Conservation (phyloP, 371 early-diverging fungal genomes). For the Dichotomocladium elegans region DNA sequence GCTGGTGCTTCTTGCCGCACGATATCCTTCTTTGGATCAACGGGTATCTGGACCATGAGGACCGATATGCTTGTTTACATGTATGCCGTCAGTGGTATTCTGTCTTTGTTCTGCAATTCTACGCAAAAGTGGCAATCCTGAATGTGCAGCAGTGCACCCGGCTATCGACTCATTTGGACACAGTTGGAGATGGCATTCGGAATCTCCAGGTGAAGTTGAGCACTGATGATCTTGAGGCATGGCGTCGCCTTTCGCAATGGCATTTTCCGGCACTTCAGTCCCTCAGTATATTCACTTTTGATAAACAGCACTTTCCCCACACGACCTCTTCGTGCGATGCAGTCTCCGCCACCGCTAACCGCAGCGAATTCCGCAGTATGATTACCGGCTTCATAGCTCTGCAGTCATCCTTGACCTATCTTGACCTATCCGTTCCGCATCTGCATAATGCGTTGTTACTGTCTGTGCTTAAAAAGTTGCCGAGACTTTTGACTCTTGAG, state of each 20-base stretch:
- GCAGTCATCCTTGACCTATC: neutral
- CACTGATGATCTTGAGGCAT: slow-evolving; percentile 2
- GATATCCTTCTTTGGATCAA: slow-evolving; percentile 4
- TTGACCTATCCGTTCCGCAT: slow-evolving; percentile 1
- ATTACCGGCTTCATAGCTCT: neutral
- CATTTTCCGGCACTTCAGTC: neutral
- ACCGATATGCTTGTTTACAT: slow-evolving; percentile 8
- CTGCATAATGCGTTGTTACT: neutral
- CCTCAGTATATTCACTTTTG: neutral
- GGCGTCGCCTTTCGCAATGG: neutral
- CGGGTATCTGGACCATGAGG: slow-evolving; percentile 1
- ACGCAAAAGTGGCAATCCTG: neutral
- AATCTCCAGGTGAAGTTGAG: neutral
- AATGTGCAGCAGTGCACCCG: neutral
- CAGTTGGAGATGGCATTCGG: neutral
- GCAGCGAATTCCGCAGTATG: neutral
- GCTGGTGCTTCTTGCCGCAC: neutral
- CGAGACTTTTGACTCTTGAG: neutral
- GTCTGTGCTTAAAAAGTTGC: neutral
- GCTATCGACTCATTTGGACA: neutral
- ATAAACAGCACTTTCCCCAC: neutral
- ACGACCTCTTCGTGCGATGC: neutral
- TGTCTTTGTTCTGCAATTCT: slow-evolving; percentile 1
- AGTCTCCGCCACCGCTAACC: neutral
- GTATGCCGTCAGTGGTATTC: slow-evolving; percentile 8